A percentile compares a stretch with the other conserved stretches of the same genome.
Evolutionary conservation across 306 rosid species (phyloP).

Genomic region (Oemleria cerasiformis): DNA sequence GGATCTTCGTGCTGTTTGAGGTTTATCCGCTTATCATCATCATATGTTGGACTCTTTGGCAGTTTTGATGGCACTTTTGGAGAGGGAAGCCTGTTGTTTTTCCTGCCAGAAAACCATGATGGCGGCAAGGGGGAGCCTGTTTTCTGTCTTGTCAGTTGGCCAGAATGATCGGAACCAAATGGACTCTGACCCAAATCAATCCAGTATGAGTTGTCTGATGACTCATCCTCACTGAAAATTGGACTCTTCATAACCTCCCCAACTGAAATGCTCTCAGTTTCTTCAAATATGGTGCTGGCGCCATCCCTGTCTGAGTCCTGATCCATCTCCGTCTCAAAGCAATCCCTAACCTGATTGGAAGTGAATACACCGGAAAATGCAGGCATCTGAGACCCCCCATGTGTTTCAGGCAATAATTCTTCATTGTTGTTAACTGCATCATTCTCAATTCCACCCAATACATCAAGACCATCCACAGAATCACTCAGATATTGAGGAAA

Average conservation of each 20-base stretch:
- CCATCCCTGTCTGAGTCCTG: constrained; percentile 97
- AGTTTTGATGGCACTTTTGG: constrained; percentile 56
- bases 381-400: constrained; percentile 66
- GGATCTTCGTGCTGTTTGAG: constrained; percentile 48
- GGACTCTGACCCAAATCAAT: constrained; percentile 99
- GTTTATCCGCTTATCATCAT: constrained; percentile 47
- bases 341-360: constrained; percentile 83
- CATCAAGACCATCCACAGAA: constrained; percentile 79
- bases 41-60: constrained; percentile 62
- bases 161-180: constrained; percentile 62
- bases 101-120: constrained; percentile 67
- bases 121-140: constrained; percentile 72
- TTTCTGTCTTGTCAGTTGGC: constrained; percentile 57
- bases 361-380: constrained; percentile 95
- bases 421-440: constrained; percentile 36
- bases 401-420: constrained; percentile 29
- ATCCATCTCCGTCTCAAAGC: constrained; percentile 88
- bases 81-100: constrained; percentile 50
- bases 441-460: constrained; percentile 58
- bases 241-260: constrained; percentile 99
- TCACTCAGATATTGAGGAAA: constrained; percentile 83
- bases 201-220: constrained; percentile 87
- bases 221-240: constrained; percentile 93
- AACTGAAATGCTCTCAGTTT: constrained; percentile 79
- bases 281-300: constrained; percentile 92